phyloP scores from a whole-genome alignment of 768 basidiomycete genomes.

The Piloderma croceum region DNA sequence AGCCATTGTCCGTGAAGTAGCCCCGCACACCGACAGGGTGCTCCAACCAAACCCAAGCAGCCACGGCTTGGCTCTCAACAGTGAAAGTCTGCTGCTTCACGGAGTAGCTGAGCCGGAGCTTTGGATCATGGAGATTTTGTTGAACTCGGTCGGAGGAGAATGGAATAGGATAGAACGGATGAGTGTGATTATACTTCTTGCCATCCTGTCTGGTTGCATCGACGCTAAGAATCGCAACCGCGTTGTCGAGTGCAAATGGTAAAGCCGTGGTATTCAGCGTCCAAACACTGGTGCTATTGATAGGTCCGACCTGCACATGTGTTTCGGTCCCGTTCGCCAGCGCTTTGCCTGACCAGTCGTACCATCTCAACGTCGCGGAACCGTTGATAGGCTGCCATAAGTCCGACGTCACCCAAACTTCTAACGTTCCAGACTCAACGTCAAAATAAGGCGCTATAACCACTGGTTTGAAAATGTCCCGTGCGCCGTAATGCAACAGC shows the following conservation, averaged over 20 bases:
- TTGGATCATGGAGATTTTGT: slow-evolving; percentile 41
- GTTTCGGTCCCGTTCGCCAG: slow-evolving; percentile 30
- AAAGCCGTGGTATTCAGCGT: slow-evolving; percentile 48
- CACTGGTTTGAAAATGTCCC: slow-evolving; percentile 40
- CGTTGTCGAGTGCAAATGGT: slow-evolving; percentile 37
- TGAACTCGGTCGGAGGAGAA: slow-evolving; percentile 43
- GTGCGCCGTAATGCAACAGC: slow-evolving; percentile 47
- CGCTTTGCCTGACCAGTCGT: slow-evolving; percentile 44
- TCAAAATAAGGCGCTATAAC: slow-evolving; percentile 54
- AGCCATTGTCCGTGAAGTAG: slow-evolving; percentile 51
- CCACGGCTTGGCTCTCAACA: slow-evolving; percentile 50
- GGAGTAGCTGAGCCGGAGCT: slow-evolving; percentile 44
- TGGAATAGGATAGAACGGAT: neutral
- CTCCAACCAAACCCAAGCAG: slow-evolving; percentile 55
- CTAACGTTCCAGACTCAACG: slow-evolving; percentile 39
- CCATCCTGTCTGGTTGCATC: slow-evolving; percentile 37
- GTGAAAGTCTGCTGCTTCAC: slow-evolving; percentile 28
- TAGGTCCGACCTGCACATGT: too few species aligned
- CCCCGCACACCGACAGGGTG: slow-evolving; percentile 54
- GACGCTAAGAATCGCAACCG: slow-evolving; percentile 37
- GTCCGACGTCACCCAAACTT: slow-evolving; percentile 49
- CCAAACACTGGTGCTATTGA: slow-evolving; percentile 39
- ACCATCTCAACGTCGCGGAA: slow-evolving; percentile 48
- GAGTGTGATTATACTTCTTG: slow-evolving; percentile 44
- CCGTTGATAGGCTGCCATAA: slow-evolving; percentile 43